phyloP scores from a whole-genome alignment of 2,329 filamentous ascomycete species.

The Aureobasidium sp. region DNA sequence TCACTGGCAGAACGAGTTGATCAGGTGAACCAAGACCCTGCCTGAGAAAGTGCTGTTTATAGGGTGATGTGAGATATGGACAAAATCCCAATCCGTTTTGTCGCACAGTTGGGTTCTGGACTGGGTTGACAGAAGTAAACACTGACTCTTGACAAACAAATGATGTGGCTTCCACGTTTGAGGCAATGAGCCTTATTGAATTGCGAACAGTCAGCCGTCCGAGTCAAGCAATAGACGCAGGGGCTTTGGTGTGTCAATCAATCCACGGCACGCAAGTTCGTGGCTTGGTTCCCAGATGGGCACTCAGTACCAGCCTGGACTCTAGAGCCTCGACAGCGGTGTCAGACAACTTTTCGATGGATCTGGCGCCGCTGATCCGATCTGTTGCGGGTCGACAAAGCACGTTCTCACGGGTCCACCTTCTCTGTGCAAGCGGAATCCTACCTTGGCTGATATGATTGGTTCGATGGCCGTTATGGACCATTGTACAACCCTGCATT shows the following conservation, averaged over 20 bases:
- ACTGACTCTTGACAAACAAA: neutral
- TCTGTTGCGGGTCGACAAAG: neutral
- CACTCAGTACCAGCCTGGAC: neutral
- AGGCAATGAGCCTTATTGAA: neutral
- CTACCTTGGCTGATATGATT: neutral
- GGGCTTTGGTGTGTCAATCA: conserved; percentile 11
- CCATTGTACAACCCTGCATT: neutral
- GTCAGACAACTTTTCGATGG: conserved; percentile 1
- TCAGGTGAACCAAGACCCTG: neutral
- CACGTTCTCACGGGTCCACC: neutral
- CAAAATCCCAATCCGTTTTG: neutral
- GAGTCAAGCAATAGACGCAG: conserved; percentile 9
- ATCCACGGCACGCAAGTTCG: neutral
- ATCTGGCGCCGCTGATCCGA: conserved; percentile 3
- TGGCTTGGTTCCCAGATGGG: neutral
- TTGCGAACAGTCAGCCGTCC: neutral
- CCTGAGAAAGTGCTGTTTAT: neutral
- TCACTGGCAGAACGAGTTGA: neutral
- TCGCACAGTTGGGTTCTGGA: neutral
- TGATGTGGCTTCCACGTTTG: conserved; percentile 9
- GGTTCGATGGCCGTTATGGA: neutral
- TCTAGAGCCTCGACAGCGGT: neutral
- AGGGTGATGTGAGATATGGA: neutral
- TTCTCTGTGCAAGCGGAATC: neutral
- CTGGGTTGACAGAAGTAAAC: neutral